A percentile compares a stretch with the other conserved stretches of the same genome.
Conservation (phyloP, 2,329 filamentous ascomycete genomes). For the Colletotrichum siamense region DNA sequence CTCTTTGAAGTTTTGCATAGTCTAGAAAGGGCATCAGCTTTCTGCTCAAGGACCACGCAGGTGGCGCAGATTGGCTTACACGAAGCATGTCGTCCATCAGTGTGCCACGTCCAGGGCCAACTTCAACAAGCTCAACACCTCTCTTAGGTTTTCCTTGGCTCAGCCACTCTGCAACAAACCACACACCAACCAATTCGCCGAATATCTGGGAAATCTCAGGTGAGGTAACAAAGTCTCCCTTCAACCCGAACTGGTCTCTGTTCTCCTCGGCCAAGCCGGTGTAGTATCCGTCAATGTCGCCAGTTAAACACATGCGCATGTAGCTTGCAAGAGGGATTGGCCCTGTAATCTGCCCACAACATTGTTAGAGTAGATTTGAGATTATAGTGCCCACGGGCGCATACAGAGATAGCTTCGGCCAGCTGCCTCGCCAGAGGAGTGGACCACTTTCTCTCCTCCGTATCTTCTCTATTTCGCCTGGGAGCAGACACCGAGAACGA, state of each 20-base stretch:
- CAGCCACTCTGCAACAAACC: slow-evolving; percentile 97
- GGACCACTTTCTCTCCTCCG: slow-evolving; percentile 75
- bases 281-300: slow-evolving; percentile 91
- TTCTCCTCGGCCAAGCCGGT: slow-evolving; percentile 73
- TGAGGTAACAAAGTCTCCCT: slow-evolving; percentile 95
- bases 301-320: slow-evolving; percentile 98
- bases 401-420: slow-evolving; percentile 83
- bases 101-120: slow-evolving; percentile 92
- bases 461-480: slow-evolving; percentile 20
- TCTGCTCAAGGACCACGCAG: not conserved
- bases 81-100: slow-evolving; percentile 96
- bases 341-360: slow-evolving; percentile 66
- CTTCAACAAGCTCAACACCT: slow-evolving; percentile 88
- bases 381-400: not conserved
- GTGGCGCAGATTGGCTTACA: slow-evolving; percentile 52
- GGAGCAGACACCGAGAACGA: slow-evolving; percentile 31
- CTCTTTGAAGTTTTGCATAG: slow-evolving; percentile 80
- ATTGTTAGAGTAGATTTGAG: not conserved
- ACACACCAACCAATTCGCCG: slow-evolving; percentile 91
- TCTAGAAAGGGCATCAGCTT: slow-evolving; percentile 53
- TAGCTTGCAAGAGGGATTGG: slow-evolving; percentile 91
- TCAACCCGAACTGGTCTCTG: slow-evolving; percentile 87
- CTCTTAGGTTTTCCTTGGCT: slow-evolving; percentile 77
- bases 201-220: slow-evolving; percentile 98
- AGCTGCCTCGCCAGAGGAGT: slow-evolving; percentile 90